These are phyloP conservation scores for Simmondsia chinensis DNA, from an alignment of 148 eudicot species.

Conservation along the genomic window DNA sequence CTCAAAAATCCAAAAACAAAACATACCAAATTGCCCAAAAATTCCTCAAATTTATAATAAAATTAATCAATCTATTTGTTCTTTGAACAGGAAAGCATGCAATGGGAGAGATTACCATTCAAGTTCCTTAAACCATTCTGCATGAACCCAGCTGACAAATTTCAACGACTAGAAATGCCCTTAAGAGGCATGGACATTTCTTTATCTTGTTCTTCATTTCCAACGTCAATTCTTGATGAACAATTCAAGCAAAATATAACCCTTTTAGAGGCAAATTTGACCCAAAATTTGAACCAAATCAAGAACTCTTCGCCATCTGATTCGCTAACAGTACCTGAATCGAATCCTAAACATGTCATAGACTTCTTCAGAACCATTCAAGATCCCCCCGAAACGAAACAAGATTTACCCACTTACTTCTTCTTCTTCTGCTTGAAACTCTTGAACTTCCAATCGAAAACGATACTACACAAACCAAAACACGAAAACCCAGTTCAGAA, in stretches of 20 bases:
- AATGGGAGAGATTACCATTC: slow-evolving; percentile 53
- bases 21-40: no score
- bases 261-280: slow-evolving; percentile 23
- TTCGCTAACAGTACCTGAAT: slow-evolving; percentile 41
- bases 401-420: slow-evolving; percentile 44
- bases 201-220: slow-evolving; percentile 20
- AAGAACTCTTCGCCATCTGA: slow-evolving; percentile 24
- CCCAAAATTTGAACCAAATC: slow-evolving; percentile 12
- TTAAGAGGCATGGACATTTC: slow-evolving; percentile 67
- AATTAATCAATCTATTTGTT: not conserved
- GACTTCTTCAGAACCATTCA: slow-evolving; percentile 39
- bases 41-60: no score
- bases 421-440: slow-evolving; percentile 65
- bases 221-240: slow-evolving; percentile 13
- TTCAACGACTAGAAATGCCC: slow-evolving; percentile 40
- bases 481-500: slow-evolving; percentile 6
- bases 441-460: slow-evolving; percentile 29
- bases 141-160: slow-evolving; percentile 39
- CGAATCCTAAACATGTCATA: slow-evolving; percentile 21
- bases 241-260: slow-evolving; percentile 24
- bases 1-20: no score
- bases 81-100: slow-evolving; percentile 57
- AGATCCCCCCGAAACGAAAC: slow-evolving; percentile 21
- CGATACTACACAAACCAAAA: slow-evolving; percentile 12
- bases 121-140: slow-evolving; percentile 32